phyloP scores from a whole-genome alignment of 2,329 filamentous ascomycete genomes.

The Sporothrix brasiliensis region DNA sequence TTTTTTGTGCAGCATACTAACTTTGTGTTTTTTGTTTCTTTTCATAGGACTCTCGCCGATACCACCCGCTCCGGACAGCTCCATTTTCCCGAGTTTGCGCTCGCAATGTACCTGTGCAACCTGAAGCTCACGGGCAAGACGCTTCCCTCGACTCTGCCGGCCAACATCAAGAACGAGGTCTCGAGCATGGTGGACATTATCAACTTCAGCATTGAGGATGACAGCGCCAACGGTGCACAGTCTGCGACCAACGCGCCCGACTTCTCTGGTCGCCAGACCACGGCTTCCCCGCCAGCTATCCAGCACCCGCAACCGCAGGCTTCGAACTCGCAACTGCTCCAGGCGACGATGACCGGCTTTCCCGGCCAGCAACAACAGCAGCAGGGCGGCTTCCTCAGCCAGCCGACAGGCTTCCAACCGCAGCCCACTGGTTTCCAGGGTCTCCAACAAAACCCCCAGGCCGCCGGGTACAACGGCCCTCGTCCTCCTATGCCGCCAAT shows the following conservation, averaged over 20 bases:
- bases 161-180: constrained; percentile 91
- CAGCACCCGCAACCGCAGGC: constrained; percentile 74
- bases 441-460: constrained; percentile 65
- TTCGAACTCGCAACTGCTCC: constrained; percentile 68
- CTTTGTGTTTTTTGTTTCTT: too few species aligned
- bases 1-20: constrained; percentile 19
- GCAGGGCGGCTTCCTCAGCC: constrained; percentile 60
- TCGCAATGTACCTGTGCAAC: constrained; percentile 99
- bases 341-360: constrained; percentile 70
- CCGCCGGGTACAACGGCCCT: constrained; percentile 79
- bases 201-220: constrained; percentile 86
- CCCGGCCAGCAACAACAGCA: constrained; percentile 57
- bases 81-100: constrained; percentile 94
- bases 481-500: constrained; percentile 83
- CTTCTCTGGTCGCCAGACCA: constrained; percentile 60
- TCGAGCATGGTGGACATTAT: constrained; percentile 99
- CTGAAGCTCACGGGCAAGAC: constrained; percentile 85
- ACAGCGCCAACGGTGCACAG: constrained; percentile 49
- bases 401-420: constrained; percentile 62
- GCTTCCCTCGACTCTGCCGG: constrained; percentile 73
- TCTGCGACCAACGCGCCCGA: constrained; percentile 67
- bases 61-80: constrained; percentile 95
- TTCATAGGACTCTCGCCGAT: constrained; percentile 78
- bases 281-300: constrained; percentile 56
- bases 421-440: constrained; percentile 73